Conservation (phyloP, 176 grass and related monocot species). For the Zoysia japonica region DNA sequence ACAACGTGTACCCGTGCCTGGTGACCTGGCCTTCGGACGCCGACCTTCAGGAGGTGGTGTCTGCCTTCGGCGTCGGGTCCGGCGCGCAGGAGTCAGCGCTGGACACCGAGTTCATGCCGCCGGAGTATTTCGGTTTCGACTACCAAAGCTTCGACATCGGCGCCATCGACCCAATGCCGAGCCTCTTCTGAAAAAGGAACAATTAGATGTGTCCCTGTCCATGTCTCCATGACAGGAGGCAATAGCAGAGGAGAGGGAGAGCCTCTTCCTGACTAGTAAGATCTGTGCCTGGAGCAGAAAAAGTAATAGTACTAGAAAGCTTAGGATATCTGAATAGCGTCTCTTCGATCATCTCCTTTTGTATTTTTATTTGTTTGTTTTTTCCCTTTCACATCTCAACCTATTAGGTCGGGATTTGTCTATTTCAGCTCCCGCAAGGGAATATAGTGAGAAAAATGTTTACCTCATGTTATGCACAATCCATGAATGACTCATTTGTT, state of each 20-base stretch:
- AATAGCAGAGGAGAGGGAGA: constrained; percentile 24
- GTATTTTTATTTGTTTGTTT: constrained; percentile 24
- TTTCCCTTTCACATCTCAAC: neutral
- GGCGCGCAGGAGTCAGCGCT: constrained; percentile 20
- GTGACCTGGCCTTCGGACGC: constrained; percentile 23
- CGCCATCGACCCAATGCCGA: neutral
- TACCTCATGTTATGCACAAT: neutral
- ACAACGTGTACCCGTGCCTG: constrained; percentile 34
- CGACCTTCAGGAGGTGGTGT: constrained; percentile 56
- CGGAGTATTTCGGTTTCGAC: constrained; percentile 45
- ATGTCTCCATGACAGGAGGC: constrained; percentile 24
- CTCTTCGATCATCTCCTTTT: constrained; percentile 5
- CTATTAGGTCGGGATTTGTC: constrained; percentile 15
- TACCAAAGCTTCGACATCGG: constrained; percentile 35
- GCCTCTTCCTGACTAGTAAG: constrained; percentile 17
- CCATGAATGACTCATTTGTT: neutral
- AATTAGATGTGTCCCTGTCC: neutral
- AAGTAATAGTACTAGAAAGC: neutral
- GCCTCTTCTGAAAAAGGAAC: constrained; percentile 33
- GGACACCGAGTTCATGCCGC: constrained; percentile 33
- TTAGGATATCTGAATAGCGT: constrained; percentile 33
- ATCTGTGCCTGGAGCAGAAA: constrained; percentile 31
- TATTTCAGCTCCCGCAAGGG: constrained; percentile 8
- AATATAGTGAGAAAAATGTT: neutral
- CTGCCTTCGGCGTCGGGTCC: constrained; percentile 30